Percentiles rank a stretch among this genome's conserved stretches.
Conservation (phyloP, 164 flowering plant genomes). For the Houttuynia cordata region DNA sequence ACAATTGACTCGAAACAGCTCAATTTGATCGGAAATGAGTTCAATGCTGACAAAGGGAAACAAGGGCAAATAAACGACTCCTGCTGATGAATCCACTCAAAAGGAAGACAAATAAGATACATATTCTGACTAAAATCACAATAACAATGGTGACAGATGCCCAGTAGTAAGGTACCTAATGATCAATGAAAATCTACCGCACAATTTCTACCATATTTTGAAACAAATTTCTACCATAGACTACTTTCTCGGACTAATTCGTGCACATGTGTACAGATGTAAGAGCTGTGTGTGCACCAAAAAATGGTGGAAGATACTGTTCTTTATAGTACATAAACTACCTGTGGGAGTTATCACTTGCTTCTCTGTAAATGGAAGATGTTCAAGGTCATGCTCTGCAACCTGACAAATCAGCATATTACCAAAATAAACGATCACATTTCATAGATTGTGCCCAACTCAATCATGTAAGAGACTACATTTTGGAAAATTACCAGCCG, state of each 20-base stretch:
- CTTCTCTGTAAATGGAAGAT: constrained; percentile 90
- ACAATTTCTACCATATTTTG: no score
- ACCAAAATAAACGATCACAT: not conserved
- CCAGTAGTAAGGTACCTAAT: no score
- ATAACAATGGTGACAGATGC: no score
- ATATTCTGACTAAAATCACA: no score
- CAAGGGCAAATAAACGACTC: not conserved
- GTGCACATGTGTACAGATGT: not conserved
- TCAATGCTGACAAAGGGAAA: not conserved
- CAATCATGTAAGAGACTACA: not conserved
- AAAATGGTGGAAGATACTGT: not conserved
- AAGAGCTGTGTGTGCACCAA: no score
- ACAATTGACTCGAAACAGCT: not conserved
- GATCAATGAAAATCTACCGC: no score
- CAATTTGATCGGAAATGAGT: not conserved
- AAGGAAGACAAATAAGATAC: not conserved
- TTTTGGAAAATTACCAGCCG: constrained; percentile 58
- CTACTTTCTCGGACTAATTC: no score
- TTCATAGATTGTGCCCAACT: not conserved
- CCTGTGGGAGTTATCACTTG: constrained; percentile 96
- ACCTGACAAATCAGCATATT: constrained; percentile 42
- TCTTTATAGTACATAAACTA: constrained; percentile 10
- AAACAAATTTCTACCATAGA: no score
- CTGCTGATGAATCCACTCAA: not conserved
- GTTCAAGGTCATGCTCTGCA: constrained; percentile 99